Base-by-base conservation (phyloP, 1,139 yeast species). In the Saccharomycopsis phalli region DNA sequence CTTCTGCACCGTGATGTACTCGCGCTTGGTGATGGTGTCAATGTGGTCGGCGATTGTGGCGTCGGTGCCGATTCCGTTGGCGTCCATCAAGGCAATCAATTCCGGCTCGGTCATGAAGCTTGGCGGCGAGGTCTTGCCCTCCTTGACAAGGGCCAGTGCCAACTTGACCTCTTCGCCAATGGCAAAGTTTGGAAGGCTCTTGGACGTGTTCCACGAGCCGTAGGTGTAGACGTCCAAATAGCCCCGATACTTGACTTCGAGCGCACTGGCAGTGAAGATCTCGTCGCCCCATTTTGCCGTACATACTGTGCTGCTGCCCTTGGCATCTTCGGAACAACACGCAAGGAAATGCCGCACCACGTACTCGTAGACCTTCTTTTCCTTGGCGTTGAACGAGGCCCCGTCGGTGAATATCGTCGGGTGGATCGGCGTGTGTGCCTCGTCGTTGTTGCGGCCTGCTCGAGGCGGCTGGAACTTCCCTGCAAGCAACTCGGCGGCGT, bases 11-110 rank as follows among this genome's bases (percentile, higher is more conserved):
- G 62, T 61, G 2, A 83, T 75, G 53, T 88, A 93, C 25, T 76
- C 74, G 41, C 98, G 62, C 8, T 59, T 58, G 20, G 71, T 62
- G 35, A 93, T 77, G 54, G 83, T 88, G 46, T 82, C 88, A 29
- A 93, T 91, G 58, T 93, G 99, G 34, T 91, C 98, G 0, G 98
- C 98, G 62, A 93, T 93, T 0, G 99, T 93, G 1, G 99, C 98
- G 63, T 93, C 99, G 0, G 99, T 93, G 1, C 99, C 99, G 37
- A 93, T 93, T 0, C 97, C 97, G 60, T 93, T 93, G 4, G 76
- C 84, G 62, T 93, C 98, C 99, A 93, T 93, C 38, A 91, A 62
- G 8, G 87, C 81, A 61, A 93, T 86, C 28, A 93, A 66, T 53
- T 91, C 98, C 0, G 95, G 71, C 59, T 93, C 99, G 0, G 98